phyloP scores from a whole-genome alignment of 352 stramenopile species.

The Pythium inflatum region DNA sequence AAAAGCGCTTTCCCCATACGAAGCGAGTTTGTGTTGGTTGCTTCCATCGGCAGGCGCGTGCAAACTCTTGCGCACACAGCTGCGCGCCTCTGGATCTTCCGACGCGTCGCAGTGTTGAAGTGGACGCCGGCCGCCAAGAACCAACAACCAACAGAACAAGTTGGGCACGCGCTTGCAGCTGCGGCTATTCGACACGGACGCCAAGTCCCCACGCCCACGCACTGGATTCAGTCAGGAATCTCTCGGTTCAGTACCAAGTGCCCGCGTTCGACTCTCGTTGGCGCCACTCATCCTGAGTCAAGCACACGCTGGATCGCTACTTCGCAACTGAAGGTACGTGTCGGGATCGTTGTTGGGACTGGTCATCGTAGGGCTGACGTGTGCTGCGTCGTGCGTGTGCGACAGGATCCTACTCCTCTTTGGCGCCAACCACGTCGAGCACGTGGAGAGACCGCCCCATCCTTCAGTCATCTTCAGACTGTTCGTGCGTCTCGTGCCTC shows the following conservation, averaged over 20 bases:
- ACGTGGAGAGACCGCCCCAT: neutral
- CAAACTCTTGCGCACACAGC: too few relatives aligned
- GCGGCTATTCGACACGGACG: neutral
- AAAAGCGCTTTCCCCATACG: neutral
- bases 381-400: neutral
- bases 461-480: neutral
- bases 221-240: neutral
- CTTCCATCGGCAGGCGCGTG: conserved; percentile 16
- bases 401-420: neutral
- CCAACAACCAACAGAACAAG: conserved; percentile 17
- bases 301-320: neutral
- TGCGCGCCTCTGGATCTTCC: conserved; percentile 12
- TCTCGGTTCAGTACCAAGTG: neutral
- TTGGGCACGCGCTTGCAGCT: conserved; percentile 27
- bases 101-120: conserved; percentile 21
- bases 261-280: neutral
- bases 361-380: conserved; percentile 3
- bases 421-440: neutral
- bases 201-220: neutral
- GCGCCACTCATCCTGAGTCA: neutral
- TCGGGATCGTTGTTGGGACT: conserved; percentile 9
- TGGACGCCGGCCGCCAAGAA: neutral
- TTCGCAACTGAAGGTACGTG: conserved; percentile 1
- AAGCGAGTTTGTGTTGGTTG: too few relatives aligned
- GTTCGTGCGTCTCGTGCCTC: neutral